These are phyloP conservation scores for Byssochlamys sp. DNA, from an alignment of 2,329 filamentous ascomycete species.

Conservation along the genomic window DNA sequence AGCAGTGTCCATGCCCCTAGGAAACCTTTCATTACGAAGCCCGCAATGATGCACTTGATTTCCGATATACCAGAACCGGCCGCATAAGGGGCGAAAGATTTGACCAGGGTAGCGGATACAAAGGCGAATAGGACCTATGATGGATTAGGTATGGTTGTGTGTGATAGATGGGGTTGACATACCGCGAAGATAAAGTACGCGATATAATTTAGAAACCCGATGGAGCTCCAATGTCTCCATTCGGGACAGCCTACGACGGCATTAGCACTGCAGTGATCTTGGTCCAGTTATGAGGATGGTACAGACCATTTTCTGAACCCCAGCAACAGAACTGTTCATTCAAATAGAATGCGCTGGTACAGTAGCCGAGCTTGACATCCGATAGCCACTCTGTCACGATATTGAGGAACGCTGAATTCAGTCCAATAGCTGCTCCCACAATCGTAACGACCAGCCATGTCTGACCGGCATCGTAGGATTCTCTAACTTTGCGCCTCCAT, in stretches of 20 bases:
- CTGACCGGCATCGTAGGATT: conserved; percentile 90
- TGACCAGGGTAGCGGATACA: conserved; percentile 73
- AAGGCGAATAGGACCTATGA: conserved; percentile 65
- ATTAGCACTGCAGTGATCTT: conserved; percentile 4
- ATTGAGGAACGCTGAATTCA: conserved; percentile 87
- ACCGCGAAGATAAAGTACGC: conserved; percentile 80
- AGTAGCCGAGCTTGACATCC: conserved; percentile 93
- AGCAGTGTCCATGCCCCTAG: conserved; percentile 80
- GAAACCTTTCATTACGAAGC: conserved; percentile 98
- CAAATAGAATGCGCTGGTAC: conserved; percentile 87
- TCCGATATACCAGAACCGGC: conserved; percentile 95
- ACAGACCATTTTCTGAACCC: conserved; percentile 72
- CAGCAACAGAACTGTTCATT: conserved; percentile 98
- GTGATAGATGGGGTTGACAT: conserved; percentile 18
- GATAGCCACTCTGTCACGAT: conserved; percentile 95
- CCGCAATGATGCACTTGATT: conserved; percentile 98
- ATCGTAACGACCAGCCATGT: conserved; percentile 96
- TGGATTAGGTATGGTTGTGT: neutral
- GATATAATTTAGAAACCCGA: conserved; percentile 70
- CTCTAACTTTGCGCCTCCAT: conserved; percentile 72
- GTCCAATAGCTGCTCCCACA: conserved; percentile 78
- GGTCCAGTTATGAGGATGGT: neutral
- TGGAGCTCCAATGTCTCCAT: conserved; percentile 80
- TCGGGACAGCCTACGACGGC: conserved; percentile 58
- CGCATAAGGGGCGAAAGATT: conserved; percentile 86